Conservation (phyloP, 2,329 filamentous ascomycete species). For the Hypoxylon sp. region DNA sequence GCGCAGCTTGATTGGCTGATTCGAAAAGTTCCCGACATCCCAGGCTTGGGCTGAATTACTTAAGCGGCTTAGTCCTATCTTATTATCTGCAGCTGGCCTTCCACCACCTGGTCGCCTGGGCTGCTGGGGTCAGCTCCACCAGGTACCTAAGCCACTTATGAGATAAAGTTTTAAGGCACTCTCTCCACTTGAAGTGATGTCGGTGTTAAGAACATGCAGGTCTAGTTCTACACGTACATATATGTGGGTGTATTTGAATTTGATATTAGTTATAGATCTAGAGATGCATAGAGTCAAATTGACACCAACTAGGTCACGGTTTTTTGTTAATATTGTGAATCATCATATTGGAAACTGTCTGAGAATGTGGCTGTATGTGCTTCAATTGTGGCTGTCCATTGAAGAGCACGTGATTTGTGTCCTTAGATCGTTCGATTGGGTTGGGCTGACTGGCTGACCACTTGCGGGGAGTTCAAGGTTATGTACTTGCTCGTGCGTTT, state of each 20-base stretch:
- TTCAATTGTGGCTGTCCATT: neutral
- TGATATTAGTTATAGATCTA: neutral
- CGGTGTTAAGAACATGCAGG: conserved; percentile 34
- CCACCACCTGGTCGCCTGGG: conserved; percentile 11
- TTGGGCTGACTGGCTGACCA: neutral
- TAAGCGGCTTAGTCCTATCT: conserved; percentile 23
- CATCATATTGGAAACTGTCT: neutral
- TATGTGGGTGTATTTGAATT: neutral
- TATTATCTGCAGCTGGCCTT: conserved; percentile 38
- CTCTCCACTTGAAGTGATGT: conserved; percentile 37
- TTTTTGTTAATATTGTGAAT: neutral
- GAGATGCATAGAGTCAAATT: neutral
- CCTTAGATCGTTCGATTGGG: conserved; percentile 11
- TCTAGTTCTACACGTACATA: conserved; percentile 7
- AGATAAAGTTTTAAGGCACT: conserved; percentile 14
- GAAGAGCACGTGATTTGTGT: conserved; percentile 1
- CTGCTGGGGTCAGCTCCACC: conserved; percentile 28
- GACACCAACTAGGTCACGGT: neutral
- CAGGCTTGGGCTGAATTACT: conserved; percentile 27
- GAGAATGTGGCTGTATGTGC: conserved; percentile 6
- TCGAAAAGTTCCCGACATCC: conserved; percentile 6
- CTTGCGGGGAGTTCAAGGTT: too few relatives aligned
- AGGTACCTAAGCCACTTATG: conserved; percentile 22
- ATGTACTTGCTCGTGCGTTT: neutral
- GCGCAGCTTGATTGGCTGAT: neutral